These are phyloP conservation scores for Coemansia sp. DNA, from an alignment of 192 early-diverging fungal genomes.

Conservation along the genomic window DNA sequence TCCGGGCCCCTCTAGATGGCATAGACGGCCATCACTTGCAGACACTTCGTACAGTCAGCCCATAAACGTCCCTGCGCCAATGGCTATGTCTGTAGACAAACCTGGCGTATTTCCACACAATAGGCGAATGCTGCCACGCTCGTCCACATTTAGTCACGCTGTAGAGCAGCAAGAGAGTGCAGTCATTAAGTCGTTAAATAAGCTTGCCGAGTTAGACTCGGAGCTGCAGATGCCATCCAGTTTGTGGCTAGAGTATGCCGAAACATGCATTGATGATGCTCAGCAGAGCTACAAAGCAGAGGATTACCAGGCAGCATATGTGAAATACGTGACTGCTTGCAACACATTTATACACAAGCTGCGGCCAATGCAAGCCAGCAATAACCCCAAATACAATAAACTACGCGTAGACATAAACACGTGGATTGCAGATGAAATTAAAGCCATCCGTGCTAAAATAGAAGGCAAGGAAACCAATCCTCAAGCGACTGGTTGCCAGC, in stretches of 20 bases:
- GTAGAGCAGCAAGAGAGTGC: neutral
- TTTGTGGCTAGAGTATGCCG: slow-evolving; percentile 28
- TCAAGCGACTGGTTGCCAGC: too few relatives aligned
- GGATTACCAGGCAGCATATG: slow-evolving; percentile 38
- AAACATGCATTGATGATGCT: slow-evolving; percentile 31
- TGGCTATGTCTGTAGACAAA: neutral
- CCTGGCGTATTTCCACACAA: neutral
- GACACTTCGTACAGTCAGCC: neutral
- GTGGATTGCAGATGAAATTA: slow-evolving; percentile 24
- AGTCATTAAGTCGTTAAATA: slow-evolving; percentile 26
- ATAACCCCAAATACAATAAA: slow-evolving; percentile 46
- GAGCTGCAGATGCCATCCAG: slow-evolving; percentile 17
- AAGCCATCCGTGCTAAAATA: slow-evolving; percentile 11
- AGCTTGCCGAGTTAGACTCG: slow-evolving; percentile 25
- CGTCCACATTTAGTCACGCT: neutral
- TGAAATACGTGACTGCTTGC: slow-evolving; percentile 36
- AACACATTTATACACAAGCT: slow-evolving; percentile 57
- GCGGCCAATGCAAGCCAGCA: slow-evolving; percentile 40
- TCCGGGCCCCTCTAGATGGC: neutral
- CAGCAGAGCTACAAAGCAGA: slow-evolving; percentile 8
- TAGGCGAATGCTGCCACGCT: neutral
- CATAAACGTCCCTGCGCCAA: neutral
- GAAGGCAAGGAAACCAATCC: neutral
- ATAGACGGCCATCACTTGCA: neutral
- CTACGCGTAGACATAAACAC: slow-evolving; percentile 40